These are phyloP conservation scores for Krasilnikovozyma curviuscula DNA, from an alignment of 768 basidiomycete genomes.

Conservation along the genomic window DNA sequence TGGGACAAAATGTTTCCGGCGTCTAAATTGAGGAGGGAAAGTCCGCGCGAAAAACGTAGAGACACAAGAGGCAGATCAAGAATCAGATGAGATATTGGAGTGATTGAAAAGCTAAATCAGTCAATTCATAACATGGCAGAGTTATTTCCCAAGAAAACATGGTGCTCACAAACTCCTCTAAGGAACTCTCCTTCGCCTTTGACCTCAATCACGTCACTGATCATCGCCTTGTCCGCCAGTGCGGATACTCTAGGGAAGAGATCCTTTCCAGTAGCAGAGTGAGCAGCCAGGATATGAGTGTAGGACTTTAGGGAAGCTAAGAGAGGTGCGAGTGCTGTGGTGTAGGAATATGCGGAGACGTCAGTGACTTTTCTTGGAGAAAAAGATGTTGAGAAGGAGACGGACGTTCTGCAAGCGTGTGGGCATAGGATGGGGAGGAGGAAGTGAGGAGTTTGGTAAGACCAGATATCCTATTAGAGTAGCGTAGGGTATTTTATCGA, in stretches of 20 bases:
- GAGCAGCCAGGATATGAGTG: slow-evolving; percentile 82
- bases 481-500: not conserved
- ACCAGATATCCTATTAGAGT: slow-evolving; percentile 21
- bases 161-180: slow-evolving; percentile 7
- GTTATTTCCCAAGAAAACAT: too few species aligned
- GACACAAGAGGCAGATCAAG: not conserved
- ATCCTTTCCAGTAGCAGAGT: slow-evolving; percentile 80
- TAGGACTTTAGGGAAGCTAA: slow-evolving; percentile 53
- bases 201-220: slow-evolving; percentile 10
- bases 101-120: not conserved
- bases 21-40: slow-evolving; percentile 24
- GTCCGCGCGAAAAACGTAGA: not conserved
- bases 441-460: slow-evolving; percentile 31
- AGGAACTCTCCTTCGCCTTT: slow-evolving; percentile 13
- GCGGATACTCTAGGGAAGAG: slow-evolving; percentile 84
- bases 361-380: not conserved
- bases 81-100: not conserved
- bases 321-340: slow-evolving; percentile 51
- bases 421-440: slow-evolving; percentile 46
- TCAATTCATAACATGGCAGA: too few species aligned
- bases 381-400: not conserved
- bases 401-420: slow-evolving; percentile 44
- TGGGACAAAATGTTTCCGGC: slow-evolving; percentile 95
- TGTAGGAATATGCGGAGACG: not conserved
- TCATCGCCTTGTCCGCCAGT: slow-evolving; percentile 62